Conservation (phyloP, 805 yeast genomes). For the Candida parachauliodes region DNA sequence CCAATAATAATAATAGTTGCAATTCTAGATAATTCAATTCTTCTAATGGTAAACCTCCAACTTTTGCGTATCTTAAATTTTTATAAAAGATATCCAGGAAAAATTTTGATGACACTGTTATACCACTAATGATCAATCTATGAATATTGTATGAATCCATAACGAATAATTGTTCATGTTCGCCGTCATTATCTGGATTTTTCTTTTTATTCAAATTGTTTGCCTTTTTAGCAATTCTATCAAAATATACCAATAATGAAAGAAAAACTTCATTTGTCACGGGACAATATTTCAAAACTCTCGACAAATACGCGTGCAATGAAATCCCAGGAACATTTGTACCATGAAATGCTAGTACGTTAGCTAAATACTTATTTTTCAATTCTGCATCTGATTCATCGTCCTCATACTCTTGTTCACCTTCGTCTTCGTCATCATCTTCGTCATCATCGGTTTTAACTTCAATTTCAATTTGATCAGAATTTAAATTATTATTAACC, state of each 20-base stretch:
- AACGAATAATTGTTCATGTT: conserved; percentile 65
- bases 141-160: conserved; percentile 97
- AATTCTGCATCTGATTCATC: conserved; percentile 40
- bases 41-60: conserved; percentile 90
- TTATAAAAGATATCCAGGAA: conserved; percentile 93
- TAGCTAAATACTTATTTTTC: conserved; percentile 54
- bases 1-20: conserved; percentile 79
- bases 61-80: conserved; percentile 90
- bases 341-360: conserved; percentile 89
- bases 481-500: conserved; percentile 1
- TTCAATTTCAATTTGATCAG: conserved; percentile 9
- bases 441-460: conserved; percentile 3
- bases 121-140: conserved; percentile 87
- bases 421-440: conserved; percentile 15
- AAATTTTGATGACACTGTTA: conserved; percentile 93
- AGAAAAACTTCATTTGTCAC: conserved; percentile 96
- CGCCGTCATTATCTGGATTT: conserved; percentile 16
- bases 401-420: conserved; percentile 17
- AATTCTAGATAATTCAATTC: conserved; percentile 91
- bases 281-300: conserved; percentile 95
- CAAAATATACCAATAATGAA: conserved; percentile 87
- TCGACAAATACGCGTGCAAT: conserved; percentile 79
- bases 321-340: conserved; percentile 95
- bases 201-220: conserved; percentile 40
- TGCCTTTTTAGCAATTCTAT: conserved; percentile 84